Percentiles rank a stretch among this genome's conserved stretches.
Conservation (phyloP, 306 rosid species). For the Ziziphus jujuba region DNA sequence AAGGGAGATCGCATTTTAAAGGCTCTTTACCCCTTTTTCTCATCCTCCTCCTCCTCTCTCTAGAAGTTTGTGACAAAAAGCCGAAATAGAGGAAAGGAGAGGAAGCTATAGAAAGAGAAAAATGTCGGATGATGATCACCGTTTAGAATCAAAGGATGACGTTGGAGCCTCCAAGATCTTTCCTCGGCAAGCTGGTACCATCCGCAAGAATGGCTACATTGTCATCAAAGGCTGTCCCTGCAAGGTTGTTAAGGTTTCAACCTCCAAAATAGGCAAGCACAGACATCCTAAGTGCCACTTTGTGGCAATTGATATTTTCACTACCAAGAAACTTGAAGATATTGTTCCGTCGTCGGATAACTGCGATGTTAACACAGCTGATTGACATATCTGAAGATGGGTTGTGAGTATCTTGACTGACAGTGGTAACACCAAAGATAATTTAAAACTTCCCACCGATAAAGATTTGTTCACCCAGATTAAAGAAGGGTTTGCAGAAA, state of each 20-base stretch:
- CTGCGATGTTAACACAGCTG: constrained; percentile 81
- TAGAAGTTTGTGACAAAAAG: not conserved
- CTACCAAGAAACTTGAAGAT: constrained; percentile 80
- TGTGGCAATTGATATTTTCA: constrained; percentile 82
- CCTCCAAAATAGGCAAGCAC: constrained; percentile 88
- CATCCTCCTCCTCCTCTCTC: constrained; percentile 27
- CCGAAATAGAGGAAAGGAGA: not conserved
- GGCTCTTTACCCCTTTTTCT: constrained; percentile 19
- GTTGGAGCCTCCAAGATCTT: constrained; percentile 46
- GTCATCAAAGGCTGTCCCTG: constrained; percentile 46
- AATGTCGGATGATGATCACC: constrained; percentile 49
- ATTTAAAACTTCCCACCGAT: constrained; percentile 36
- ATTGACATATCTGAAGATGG: constrained; percentile 89
- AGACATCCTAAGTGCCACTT: constrained; percentile 93
- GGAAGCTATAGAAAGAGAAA: constrained; percentile 2
- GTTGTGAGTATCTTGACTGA: constrained; percentile 44
- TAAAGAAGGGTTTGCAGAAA: constrained; percentile 35
- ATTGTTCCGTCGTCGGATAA: constrained; percentile 88
- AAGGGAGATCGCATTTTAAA: constrained; percentile 42
- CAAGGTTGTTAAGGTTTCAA: constrained; percentile 82
- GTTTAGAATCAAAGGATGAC: constrained; percentile 45
- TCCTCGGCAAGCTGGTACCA: constrained; percentile 45
- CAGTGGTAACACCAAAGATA: constrained; percentile 30
- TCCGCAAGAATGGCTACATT: constrained; percentile 41
- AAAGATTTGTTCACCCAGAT: constrained; percentile 30